A percentile compares a stretch with the other conserved stretches of the same genome.
Evolutionary conservation across 495 filamentous ascomycete genomes (phyloP).

Genomic region (Penicillium antarcticum): DNA sequence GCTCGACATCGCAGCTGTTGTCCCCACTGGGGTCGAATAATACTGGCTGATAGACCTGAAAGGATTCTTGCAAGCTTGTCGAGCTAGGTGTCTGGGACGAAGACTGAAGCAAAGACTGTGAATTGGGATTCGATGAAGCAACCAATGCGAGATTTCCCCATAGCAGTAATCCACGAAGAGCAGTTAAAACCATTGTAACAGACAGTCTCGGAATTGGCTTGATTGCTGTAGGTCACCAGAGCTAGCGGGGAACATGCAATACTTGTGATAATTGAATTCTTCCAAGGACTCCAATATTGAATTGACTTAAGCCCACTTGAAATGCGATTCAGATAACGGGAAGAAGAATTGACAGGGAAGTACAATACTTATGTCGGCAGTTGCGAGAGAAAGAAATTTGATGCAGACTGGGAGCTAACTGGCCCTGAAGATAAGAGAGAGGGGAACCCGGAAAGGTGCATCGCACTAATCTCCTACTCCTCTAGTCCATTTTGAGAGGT

Average conservation of each 20-base stretch:
- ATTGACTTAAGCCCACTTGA: too few relatives aligned
- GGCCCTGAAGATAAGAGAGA: neutral
- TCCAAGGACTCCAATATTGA: too few relatives aligned
- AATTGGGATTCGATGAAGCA: neutral
- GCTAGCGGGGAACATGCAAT: too few relatives aligned
- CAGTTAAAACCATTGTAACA: neutral
- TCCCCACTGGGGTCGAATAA: constrained; percentile 33
- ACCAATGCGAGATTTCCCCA: neutral
- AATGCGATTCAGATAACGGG: too few relatives aligned
- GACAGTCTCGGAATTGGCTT: neutral
- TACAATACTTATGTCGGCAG: too few relatives aligned
- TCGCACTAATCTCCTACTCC: neutral
- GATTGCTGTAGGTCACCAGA: neutral
- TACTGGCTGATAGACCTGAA: constrained; percentile 69
- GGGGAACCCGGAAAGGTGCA: neutral
- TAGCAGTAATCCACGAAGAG: neutral
- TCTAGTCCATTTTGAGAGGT: too few relatives aligned
- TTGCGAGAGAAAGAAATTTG: too few relatives aligned
- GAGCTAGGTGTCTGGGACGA: constrained; percentile 4
- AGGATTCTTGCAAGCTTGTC: constrained; percentile 48
- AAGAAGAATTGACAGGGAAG: too few relatives aligned
- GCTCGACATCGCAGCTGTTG: constrained; percentile 42
- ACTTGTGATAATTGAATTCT: too few relatives aligned
- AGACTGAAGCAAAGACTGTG: neutral
- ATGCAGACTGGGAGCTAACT: too few relatives aligned